Evolutionary conservation across 768 basidiomycete species (phyloP), one percentile per base, ranked within the genome.

Genomic region (Neoboletus brunneissimus): DNA sequence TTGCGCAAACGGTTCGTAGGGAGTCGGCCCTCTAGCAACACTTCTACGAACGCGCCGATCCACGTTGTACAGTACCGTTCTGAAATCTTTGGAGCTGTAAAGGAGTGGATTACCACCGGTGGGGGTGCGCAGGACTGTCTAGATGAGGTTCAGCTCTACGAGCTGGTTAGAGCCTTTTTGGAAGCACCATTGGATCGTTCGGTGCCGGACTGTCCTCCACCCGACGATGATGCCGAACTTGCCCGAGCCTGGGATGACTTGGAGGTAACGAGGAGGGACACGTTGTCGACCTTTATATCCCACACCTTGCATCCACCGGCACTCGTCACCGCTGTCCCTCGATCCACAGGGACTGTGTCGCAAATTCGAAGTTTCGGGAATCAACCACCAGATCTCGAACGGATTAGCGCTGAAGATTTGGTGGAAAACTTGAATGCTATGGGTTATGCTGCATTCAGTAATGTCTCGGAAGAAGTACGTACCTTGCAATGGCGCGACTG

Each of bases 351-450:
- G 10, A 22, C 50, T 0, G 27, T 44, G 3, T 45, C 64, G 8
- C 58, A 59, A 29, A 25, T 27, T 40, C 69, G 62, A 41, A 53
- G 29, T 42, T 75, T 72, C 55, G 76, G 74, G 31, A 66, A 65
- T 40, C 80, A 84, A 44, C 75, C 82, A 8, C 86, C 85, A 4
- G 82, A 87, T 60, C 66, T 90, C 15, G 88, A 90, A 67, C 75
- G 73, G n/a, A 71, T 85, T 56, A 76, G 77, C 41, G 79, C 86
- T 0, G 86, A 87, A 58, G 84, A 86, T 45, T 79, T 94, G 38
- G 89, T 93, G n/a, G 84, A 86, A 46, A 87, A 83, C 61, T 59
- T 94, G 52, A 88, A 94, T 61, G 81, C 85, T 1, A 89, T 92
- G 85, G 87, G 84, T 0, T 74, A 75, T 55, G 87, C 89, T 34